phyloP scores from a whole-genome alignment of 2,329 filamentous ascomycete species.

The Pseudogymnoascus pannorum region DNA sequence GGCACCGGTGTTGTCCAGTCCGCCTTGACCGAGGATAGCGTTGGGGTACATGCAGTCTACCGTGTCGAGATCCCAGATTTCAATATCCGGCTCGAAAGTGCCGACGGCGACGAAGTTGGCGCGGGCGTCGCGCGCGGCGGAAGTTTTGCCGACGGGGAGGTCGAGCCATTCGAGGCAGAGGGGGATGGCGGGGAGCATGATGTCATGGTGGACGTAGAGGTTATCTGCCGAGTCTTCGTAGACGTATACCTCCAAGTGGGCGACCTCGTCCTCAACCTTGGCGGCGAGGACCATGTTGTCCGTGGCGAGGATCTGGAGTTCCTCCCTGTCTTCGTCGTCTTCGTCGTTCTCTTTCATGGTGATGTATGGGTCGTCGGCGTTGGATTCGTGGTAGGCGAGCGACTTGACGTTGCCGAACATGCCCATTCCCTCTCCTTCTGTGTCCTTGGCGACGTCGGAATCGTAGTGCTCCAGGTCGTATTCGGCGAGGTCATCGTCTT shows the following conservation, averaged over 20 bases:
- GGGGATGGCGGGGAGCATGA: constrained; percentile 96
- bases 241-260: constrained; percentile 92
- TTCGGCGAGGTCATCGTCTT: constrained; percentile 87
- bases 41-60: constrained; percentile 98
- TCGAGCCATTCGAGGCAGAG: constrained; percentile 95
- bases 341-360: constrained; percentile 64
- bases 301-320: constrained; percentile 83
- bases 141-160: constrained; percentile 71
- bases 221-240: constrained; percentile 96
- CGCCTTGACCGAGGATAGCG: constrained; percentile 79
- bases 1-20: constrained; percentile 38
- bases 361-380: constrained; percentile 94
- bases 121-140: constrained; percentile 52
- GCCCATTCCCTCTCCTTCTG: constrained; percentile 63
- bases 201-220: constrained; percentile 97
- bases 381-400: constrained; percentile 86
- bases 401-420: constrained; percentile 97
- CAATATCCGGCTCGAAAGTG: constrained; percentile 97
- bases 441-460: constrained; percentile 63
- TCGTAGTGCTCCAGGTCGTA: constrained; percentile 97
- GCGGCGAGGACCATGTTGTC: constrained; percentile 90
- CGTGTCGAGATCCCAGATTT: constrained; percentile 95
- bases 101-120: constrained; percentile 94
- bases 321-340: constrained; percentile 78
- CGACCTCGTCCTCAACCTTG: constrained; percentile 94